Conservation (phyloP, 495 filamentous ascomycete genomes). For the Arthonia radiata region DNA sequence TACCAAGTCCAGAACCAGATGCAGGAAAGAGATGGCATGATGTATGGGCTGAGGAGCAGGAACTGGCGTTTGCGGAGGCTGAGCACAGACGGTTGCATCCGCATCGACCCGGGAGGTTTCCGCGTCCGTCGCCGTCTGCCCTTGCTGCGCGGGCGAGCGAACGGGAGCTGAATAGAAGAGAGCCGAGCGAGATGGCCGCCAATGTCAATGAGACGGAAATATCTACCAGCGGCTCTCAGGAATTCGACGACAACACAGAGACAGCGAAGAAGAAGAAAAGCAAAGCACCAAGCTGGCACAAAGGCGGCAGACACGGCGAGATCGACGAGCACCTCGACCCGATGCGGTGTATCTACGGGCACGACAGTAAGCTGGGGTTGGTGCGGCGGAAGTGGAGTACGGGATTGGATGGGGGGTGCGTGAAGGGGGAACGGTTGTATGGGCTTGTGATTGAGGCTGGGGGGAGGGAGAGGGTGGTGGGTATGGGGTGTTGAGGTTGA, state of each 20-base stretch:
- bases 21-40: constrained; percentile 43
- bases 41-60: constrained; percentile 16
- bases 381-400: constrained; percentile 45
- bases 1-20: constrained; percentile 27
- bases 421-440: constrained; percentile 44
- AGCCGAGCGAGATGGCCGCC: constrained; percentile 1
- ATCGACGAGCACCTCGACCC: no score
- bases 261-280: constrained; percentile 8
- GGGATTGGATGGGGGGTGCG: constrained; percentile 66
- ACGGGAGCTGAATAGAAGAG: no score
- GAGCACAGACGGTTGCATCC: constrained; percentile 1
- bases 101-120: no score
- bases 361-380: constrained; percentile 51
- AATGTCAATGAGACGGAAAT: background rate
- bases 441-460: constrained; percentile 43
- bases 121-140: no score
- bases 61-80: background rate
- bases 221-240: constrained; percentile 18
- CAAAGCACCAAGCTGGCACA: no score
- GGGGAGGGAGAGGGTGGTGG: constrained; percentile 6
- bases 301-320: no score
- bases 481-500: constrained; percentile 7
- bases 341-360: constrained; percentile 56
- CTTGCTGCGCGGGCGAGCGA: no score
- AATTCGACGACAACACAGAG: constrained; percentile 29